Conservation (phyloP, 2,329 filamentous ascomycete species). For the Pestalotiopsis sp. region DNA sequence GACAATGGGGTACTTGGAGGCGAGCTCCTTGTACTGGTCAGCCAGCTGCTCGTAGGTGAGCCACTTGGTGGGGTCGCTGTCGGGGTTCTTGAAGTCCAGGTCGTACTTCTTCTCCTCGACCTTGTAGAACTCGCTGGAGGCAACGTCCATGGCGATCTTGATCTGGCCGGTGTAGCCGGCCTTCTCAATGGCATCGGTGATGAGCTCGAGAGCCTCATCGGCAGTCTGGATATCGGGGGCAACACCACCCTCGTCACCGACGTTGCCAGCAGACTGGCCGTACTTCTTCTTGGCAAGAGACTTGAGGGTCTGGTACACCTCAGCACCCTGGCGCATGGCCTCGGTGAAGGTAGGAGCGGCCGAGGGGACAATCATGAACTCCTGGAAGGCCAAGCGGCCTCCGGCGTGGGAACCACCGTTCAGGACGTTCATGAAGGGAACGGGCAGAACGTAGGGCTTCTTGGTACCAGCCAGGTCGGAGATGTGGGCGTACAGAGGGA, state of each 20-base stretch:
- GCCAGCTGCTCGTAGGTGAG: slow-evolving; percentile 98
- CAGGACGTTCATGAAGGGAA: slow-evolving; percentile 92
- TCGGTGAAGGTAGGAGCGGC: slow-evolving; percentile 90
- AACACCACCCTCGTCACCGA: slow-evolving; percentile 99
- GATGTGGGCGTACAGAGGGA: slow-evolving; percentile 86
- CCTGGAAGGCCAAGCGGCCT: slow-evolving; percentile 92
- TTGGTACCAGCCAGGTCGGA: slow-evolving; percentile 87
- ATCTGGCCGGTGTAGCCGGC: slow-evolving; percentile 95
- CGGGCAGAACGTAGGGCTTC: slow-evolving; percentile 88
- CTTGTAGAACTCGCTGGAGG: slow-evolving; percentile 99
- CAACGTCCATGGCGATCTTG: slow-evolving; percentile 99
- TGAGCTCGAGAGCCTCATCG: slow-evolving; percentile 95
- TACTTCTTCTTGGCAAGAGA: slow-evolving; percentile 98
- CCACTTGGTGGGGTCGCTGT: slow-evolving; percentile 96
- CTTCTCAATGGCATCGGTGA: slow-evolving; percentile 90
- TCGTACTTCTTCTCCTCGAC: slow-evolving; percentile 98
- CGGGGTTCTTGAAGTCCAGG: slow-evolving; percentile 99
- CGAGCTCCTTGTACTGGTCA: slow-evolving; percentile 83
- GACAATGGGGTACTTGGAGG: slow-evolving; percentile 97
- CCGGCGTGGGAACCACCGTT: slow-evolving; percentile 95
- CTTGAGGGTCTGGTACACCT: slow-evolving; percentile 99
- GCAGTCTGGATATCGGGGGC: slow-evolving; percentile 97
- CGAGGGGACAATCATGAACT: slow-evolving; percentile 93
- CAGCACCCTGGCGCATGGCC: slow-evolving; percentile 92
- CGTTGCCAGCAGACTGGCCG: slow-evolving; percentile 97